Evolutionary conservation across 768 basidiomycete species (phyloP).

Genomic region (Agrocybe praecox): DNA sequence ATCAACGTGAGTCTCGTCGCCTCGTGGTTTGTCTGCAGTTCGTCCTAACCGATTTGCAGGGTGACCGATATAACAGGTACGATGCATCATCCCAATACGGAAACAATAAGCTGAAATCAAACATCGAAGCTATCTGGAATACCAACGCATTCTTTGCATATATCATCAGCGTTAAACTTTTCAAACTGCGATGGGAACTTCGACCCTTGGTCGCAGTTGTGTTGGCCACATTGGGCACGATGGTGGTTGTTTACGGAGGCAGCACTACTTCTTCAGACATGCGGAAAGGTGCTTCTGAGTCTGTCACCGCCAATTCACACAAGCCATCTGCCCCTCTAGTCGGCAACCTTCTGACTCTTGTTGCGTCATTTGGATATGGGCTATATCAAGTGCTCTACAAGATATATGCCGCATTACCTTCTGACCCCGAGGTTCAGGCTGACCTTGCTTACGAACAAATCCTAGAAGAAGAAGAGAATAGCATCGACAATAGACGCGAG

Average conservation of each 20-base stretch:
- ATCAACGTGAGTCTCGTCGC: conserved; percentile 59
- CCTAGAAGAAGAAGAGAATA: conserved; percentile 35
- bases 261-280: conserved; percentile 30
- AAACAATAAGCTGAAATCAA: conserved; percentile 11
- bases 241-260: conserved; percentile 84
- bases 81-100: conserved; percentile 13
- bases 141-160: conserved; percentile 93
- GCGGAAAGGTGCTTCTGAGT: conserved; percentile 8
- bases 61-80: conserved; percentile 79
- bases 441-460: conserved; percentile 49
- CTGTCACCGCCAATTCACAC: conserved; percentile 13
- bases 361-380: conserved; percentile 73
- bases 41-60: conserved; percentile 38
- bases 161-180: conserved; percentile 75
- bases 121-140: conserved; percentile 69
- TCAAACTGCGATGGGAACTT: conserved; percentile 62
- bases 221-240: conserved; percentile 80
- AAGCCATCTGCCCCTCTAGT: conserved; percentile 57
- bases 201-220: conserved; percentile 70
- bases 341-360: conserved; percentile 74
- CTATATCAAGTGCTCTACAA: conserved; percentile 89
- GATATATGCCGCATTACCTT: conserved; percentile 69
- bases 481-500: neutral
- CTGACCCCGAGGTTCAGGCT: conserved; percentile 53
- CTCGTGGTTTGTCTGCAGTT: conserved; percentile 1